Base-by-base conservation (phyloP, 306 rosid genomes). In the Pyrus bretschneideri region DNA sequence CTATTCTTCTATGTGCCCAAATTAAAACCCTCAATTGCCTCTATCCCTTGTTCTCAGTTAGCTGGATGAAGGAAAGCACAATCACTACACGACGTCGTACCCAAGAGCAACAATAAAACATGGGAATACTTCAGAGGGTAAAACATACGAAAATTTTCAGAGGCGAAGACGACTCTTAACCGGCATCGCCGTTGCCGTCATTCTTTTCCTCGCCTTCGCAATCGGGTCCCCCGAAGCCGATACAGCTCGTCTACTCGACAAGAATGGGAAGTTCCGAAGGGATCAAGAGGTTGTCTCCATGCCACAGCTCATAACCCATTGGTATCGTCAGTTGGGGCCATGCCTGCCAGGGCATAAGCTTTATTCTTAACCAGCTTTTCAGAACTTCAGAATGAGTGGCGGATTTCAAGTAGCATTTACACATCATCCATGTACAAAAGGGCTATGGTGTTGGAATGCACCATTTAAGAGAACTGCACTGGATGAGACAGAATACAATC, bases 261-360 rank as follows among this genome's bases (percentile, higher is more conserved):
- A 90, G 59, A 90, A 91, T 45, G 97, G 98, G 2, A 86, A 85
- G 96, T 91, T 94, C 75, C 87, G 81, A 40, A 94, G 89, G 94
- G 96, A 93, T 90, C 97, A 97, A 3, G 96, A 90, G 76, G 97
- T 91, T 30, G 96, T 94, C 19, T 97, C 98, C 4, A 88, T 94
- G 89, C 5, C 0, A 78, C 82, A 88, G 87, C 49, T 64, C 75
- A 10, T 78, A 96, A 9, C 85, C 91, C 33, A 31, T 31, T 17
- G 98, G 97, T 1, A 88, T 94, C 5, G 95, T 94, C 30, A 95
- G 97, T 4, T 30, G 33, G 0, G 61, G 97, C 59, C 88, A 96
- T 6, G 97, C 97, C 75, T 96, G 96, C 63, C 92, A 92, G 79
- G 97, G 96, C 35, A 95, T 92, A 82, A 92, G 97, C 77, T 95